Evolutionary conservation across 805 yeast species (phyloP).

Genomic region (Metschnikowia cerradonensis): DNA sequence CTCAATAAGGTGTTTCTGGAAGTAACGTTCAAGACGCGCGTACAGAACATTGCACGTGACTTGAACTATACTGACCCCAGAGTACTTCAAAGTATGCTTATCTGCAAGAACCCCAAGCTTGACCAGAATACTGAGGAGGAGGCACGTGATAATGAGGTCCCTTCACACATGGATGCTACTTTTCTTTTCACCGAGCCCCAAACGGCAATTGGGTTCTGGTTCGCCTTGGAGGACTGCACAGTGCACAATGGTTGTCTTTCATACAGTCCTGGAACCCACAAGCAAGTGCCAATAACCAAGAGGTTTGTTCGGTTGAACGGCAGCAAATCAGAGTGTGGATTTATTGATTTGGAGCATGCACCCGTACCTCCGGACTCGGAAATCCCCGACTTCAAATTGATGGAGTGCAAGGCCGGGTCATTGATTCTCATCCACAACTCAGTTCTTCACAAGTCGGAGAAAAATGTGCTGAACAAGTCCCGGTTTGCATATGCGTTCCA

Average conservation of each 20-base stretch:
- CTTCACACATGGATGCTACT: constrained; percentile 72
- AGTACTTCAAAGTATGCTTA: constrained; percentile 74
- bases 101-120: constrained; percentile 62
- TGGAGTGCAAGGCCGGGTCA: constrained; percentile 69
- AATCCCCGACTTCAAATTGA: constrained; percentile 43
- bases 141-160: constrained; percentile 54
- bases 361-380: constrained; percentile 18
- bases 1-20: constrained; percentile 45
- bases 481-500: constrained; percentile 80
- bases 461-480: constrained; percentile 50
- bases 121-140: constrained; percentile 4
- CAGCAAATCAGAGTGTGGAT: constrained; percentile 54
- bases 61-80: constrained; percentile 60
- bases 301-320: constrained; percentile 56
- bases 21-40: constrained; percentile 49
- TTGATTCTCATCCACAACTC: constrained; percentile 67
- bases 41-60: constrained; percentile 48
- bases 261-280: constrained; percentile 69
- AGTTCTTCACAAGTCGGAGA: constrained; percentile 68
- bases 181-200: constrained; percentile 71
- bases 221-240: constrained; percentile 73
- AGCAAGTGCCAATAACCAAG: constrained; percentile 49
- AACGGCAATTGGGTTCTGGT: constrained; percentile 76
- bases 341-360: constrained; percentile 34
- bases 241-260: constrained; percentile 63